phyloP scores from a whole-genome alignment of 1,284 basidiomycete genomes.

The Boletus hoseneyae region DNA sequence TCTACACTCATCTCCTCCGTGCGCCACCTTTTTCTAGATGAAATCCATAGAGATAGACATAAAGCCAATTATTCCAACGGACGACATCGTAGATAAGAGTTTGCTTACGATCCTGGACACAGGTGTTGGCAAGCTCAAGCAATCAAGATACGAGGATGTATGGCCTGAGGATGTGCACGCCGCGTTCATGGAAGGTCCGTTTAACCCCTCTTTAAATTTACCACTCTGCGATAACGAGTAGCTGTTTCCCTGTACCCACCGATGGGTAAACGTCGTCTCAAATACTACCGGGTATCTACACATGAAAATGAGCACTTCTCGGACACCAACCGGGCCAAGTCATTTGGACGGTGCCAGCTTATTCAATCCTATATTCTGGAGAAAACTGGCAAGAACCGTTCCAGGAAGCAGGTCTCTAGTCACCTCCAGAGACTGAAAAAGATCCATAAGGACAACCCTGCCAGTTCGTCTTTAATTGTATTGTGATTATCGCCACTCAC shows the following conservation, averaged over 20 bases:
- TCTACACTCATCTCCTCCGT: neutral
- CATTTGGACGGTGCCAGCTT: constrained; percentile 34
- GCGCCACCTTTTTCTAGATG: constrained; percentile 22
- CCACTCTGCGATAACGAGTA: constrained; percentile 13
- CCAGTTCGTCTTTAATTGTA: constrained; percentile 27
- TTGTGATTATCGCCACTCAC: neutral
- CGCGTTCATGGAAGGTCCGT: constrained; percentile 36
- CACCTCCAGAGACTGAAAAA: constrained; percentile 34
- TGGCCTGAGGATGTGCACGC: constrained; percentile 36
- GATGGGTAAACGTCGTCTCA: constrained; percentile 36
- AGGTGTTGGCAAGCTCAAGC: constrained; percentile 21
- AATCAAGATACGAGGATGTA: constrained; percentile 34
- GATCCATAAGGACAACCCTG: constrained; percentile 29
- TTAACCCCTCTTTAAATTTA: neutral
- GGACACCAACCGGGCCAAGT: constrained; percentile 20
- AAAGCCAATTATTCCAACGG: constrained; percentile 11
- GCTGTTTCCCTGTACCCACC: constrained; percentile 32
- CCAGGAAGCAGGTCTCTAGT: constrained; percentile 33
- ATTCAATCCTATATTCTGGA: constrained; percentile 37
- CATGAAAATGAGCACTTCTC: constrained; percentile 13
- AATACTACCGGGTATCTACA: constrained; percentile 29
- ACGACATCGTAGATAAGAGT: constrained; percentile 5
- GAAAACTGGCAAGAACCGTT: constrained; percentile 34
- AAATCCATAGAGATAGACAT: constrained; percentile 19
- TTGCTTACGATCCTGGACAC: neutral